Conservation (phyloP, 352 stramenopile species). For the Globisporangium alternatum region DNA sequence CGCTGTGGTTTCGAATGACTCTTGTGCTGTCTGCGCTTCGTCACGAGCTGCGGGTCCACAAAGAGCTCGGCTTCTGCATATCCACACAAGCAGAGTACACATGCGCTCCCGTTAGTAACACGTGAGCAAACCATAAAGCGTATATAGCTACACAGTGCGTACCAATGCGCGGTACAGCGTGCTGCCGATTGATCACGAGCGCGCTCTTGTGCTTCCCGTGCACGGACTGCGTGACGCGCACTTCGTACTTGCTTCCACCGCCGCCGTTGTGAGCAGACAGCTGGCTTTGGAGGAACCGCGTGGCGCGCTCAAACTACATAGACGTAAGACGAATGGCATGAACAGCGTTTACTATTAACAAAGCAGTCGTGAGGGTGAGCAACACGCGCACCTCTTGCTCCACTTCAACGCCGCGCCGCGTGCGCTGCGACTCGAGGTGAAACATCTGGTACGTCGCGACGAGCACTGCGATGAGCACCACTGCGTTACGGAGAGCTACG, state of each 20-base stretch:
- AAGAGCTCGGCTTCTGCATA: constrained; percentile 46
- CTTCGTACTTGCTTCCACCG: constrained; percentile 37
- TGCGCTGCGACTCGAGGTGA: constrained; percentile 45
- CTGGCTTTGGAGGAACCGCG: constrained; percentile 37
- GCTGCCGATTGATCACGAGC: constrained; percentile 57
- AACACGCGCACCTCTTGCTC: constrained; percentile 37
- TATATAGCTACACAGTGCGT: not conserved
- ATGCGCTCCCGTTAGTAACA: not conserved
- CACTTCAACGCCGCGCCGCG: constrained; percentile 20
- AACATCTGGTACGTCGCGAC: constrained; percentile 60
- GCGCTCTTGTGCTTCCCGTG: constrained; percentile 25
- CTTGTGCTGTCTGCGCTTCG: constrained; percentile 8
- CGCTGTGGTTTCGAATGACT: constrained; percentile 2
- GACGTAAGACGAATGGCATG: not conserved
- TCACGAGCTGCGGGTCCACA: constrained; percentile 35
- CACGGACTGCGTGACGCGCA: constrained; percentile 28
- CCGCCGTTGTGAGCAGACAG: constrained; percentile 23
- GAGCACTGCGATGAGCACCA: constrained; percentile 55
- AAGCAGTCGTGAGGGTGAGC: not conserved
- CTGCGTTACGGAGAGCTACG: constrained; percentile 18
- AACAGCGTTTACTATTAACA: not conserved
- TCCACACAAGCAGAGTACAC: not conserved
- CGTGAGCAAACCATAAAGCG: not conserved
- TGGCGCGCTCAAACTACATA: constrained; percentile 48
- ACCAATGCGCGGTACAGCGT: constrained; percentile 55